Conservation (phyloP, 192 early-diverging fungal species). For the Obelidium mucronatum region DNA sequence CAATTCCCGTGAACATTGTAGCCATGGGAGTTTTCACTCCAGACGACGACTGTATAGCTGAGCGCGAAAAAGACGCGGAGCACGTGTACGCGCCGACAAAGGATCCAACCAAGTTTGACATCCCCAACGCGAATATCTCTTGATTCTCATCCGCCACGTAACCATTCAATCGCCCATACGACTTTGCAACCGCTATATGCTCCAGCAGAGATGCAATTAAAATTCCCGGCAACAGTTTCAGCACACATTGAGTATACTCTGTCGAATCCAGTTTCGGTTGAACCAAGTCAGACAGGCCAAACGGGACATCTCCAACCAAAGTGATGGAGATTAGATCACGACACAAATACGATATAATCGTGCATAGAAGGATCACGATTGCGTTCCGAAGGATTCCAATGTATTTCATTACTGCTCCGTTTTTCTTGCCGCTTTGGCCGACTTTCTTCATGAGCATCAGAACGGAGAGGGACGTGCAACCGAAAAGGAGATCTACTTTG, state of each 20-base stretch:
- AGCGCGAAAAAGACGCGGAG: slow-evolving; percentile 94
- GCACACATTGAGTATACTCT: slow-evolving; percentile 50
- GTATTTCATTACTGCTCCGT: slow-evolving; percentile 56
- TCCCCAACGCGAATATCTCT: slow-evolving; percentile 87
- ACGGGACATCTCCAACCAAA: slow-evolving; percentile 75
- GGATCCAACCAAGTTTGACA: slow-evolving; percentile 82
- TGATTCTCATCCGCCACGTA: slow-evolving; percentile 87
- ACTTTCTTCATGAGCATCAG: slow-evolving; percentile 51
- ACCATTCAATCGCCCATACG: slow-evolving; percentile 83
- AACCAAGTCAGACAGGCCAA: slow-evolving; percentile 64
- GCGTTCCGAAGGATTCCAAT: slow-evolving; percentile 74
- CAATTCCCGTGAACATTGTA: slow-evolving; percentile 75
- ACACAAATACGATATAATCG: slow-evolving; percentile 70
- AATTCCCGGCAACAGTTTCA: slow-evolving; percentile 60
- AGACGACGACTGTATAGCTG: slow-evolving; percentile 87
- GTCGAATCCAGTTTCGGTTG: slow-evolving; percentile 51
- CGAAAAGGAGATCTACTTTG: slow-evolving; percentile 65
- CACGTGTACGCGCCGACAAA: slow-evolving; percentile 91
- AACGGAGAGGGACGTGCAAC: slow-evolving; percentile 47
- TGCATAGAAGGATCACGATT: slow-evolving; percentile 77
- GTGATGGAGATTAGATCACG: slow-evolving; percentile 57
- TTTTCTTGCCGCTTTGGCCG: neutral
- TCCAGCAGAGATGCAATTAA: slow-evolving; percentile 84
- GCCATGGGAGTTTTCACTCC: slow-evolving; percentile 86
- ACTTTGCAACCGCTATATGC: slow-evolving; percentile 88